Percentiles rank a stretch among this genome's conserved stretches.
Conservation (phyloP, 768 basidiomycete species). For the Russula dissimulans region DNA sequence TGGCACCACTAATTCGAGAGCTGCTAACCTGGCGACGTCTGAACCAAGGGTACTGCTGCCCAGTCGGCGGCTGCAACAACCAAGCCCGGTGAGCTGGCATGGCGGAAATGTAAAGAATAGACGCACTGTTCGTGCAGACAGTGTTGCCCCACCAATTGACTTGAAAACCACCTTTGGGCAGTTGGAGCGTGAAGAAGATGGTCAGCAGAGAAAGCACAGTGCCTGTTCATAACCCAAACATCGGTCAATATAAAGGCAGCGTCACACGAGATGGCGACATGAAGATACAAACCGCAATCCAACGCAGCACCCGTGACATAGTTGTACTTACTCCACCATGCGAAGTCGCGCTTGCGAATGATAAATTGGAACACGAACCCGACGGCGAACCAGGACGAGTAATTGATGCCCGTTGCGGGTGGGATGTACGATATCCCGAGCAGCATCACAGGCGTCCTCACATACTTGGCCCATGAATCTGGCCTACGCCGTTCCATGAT, state of each 20-base stretch:
- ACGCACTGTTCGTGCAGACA: slow-evolving; percentile 51
- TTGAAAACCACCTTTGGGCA: slow-evolving; percentile 43
- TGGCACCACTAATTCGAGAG: neutral
- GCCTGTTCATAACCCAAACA: slow-evolving; percentile 28
- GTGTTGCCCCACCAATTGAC: slow-evolving; percentile 71
- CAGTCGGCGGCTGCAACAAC: slow-evolving; percentile 1
- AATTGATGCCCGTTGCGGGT: slow-evolving; percentile 94
- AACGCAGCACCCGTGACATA: slow-evolving; percentile 78
- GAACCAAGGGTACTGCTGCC: neutral
- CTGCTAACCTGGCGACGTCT: slow-evolving; percentile 2
- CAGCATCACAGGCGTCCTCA: slow-evolving; percentile 78
- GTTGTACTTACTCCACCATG: slow-evolving; percentile 93
- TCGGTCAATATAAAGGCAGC: slow-evolving; percentile 6
- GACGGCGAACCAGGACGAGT: slow-evolving; percentile 78
- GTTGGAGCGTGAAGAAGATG: slow-evolving; percentile 73
- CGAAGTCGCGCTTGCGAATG: slow-evolving; percentile 61
- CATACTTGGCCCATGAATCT: slow-evolving; percentile 65
- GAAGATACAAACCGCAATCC: slow-evolving; percentile 48
- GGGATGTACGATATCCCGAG: slow-evolving; percentile 77
- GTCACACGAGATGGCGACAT: slow-evolving; percentile 21
- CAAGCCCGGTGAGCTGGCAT: neutral
- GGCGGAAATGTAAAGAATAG: neutral
- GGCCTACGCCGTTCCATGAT: slow-evolving; percentile 74
- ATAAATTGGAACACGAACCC: slow-evolving; percentile 87
- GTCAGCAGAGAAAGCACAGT: slow-evolving; percentile 60